Evolutionary conservation across 208 protist genomes (phyloP), one percentile per base, ranked within the genome.

Genomic region (Entamoeba dispar): DNA sequence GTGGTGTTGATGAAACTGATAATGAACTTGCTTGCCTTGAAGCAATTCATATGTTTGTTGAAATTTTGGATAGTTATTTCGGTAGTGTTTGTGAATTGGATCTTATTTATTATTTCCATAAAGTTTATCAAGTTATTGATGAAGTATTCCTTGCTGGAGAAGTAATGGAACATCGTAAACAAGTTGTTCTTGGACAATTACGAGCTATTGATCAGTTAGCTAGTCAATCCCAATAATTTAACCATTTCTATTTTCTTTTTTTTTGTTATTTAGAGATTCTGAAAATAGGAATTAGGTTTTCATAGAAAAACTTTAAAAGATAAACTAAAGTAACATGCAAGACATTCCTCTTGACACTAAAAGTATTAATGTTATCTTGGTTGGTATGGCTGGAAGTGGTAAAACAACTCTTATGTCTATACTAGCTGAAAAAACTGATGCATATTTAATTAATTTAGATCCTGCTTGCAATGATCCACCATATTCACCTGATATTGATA

Each of bases 71-170:
- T 94, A 97, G 98, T 94, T 99, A 98, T 94, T 99, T 99, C 95
- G 98, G 97, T 92, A 98, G 99, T 94, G 99, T 99, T 31, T 99
- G 98, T 94, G 99, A 99, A 95, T 96, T 99, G 4, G 98, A 99
- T 95, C 96, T 99, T 34, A 97, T 99, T 38, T 99, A 99, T 96
- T 34, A 43, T 38, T 93, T 94, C 49, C 92, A 57, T 92, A 97
- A 98, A 96, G 98, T 99, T 2, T 99, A 98, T 95, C 97, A 98
- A 94, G 98, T 99, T 77, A 96, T 99, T 57, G 98, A 99, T 95
- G 98, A 99, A 96, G 97, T 99, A 95, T 96, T 99, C 94, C 95
- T 98, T 12, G 98, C 97, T 27, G 98, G 98, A 5, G 98, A 99
- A 94, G 97, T 99, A 47, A 96, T 98, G 95, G 98, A 99, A 93